A percentile compares a stretch with the other conserved stretches of the same genome.
These are phyloP conservation scores for Agrostemma githago DNA, from an alignment of 148 eudicot species.

Conservation along the genomic window DNA sequence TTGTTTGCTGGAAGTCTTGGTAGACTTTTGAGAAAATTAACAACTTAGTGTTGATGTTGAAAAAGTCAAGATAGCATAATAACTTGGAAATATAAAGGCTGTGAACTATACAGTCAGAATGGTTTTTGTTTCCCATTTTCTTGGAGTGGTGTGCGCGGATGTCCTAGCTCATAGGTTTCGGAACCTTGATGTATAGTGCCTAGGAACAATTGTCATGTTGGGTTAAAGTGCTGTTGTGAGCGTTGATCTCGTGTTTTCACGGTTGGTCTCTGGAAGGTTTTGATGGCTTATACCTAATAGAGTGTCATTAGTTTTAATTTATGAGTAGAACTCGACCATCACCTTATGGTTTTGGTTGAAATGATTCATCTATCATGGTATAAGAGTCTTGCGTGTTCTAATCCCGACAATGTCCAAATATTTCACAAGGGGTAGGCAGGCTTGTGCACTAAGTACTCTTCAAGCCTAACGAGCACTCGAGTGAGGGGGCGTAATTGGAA, in stretches of 20 bases:
- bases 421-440: no score
- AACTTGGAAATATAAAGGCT: neutral
- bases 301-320: neutral
- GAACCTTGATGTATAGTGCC: neutral
- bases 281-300: neutral
- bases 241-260: neutral
- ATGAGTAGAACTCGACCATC: no score
- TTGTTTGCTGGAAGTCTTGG: constrained; percentile 7
- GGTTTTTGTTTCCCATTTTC: neutral
- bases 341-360: no score
- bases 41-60: neutral
- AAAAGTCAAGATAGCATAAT: neutral
- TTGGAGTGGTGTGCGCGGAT: neutral
- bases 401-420: no score
- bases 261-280: neutral
- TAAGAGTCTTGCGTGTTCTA: no score
- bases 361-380: no score
- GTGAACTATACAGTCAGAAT: neutral
- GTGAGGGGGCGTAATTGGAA: no score
- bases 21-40: constrained; percentile 4
- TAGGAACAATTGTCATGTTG: neutral
- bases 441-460: no score
- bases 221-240: neutral
- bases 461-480: no score
- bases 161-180: neutral